Evolutionary conservation across 192 early-diverging fungal genomes (phyloP), one percentile per base, ranked within the genome.

Genomic region (Coemansia sp.): DNA sequence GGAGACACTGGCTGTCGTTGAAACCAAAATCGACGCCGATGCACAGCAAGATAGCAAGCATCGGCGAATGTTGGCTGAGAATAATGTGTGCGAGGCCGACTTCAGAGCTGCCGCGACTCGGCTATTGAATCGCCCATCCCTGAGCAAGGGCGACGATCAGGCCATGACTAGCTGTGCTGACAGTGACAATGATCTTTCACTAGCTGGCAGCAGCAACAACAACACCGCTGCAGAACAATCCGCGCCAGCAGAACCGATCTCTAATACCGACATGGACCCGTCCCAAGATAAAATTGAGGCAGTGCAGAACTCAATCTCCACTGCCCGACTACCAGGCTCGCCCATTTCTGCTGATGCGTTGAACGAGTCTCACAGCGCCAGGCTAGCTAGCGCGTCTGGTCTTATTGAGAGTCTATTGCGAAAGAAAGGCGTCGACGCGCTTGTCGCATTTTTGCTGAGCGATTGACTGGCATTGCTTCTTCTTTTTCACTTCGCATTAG

Each of bases 381-480:
- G 22, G 14, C 2, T 19, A 10, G 9, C 51, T 9, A 62, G 54
- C 7, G 65, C 70, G 22, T 60, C 66, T 9, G 46, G 49, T 10
- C 58, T 78, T 59, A 49, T 80, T 14, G 36, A 5, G 11, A 47
- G 17, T 1, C 71, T 80, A 19, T 32, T 74, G 29, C 62, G 60
- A 38, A 46, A 36, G 25, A 80, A 74, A 35, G 72, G 77, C 17
- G 38, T 61, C 10, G 59, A 62, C 38, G 72, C 71, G 37, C 60
- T 80, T 22, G 56, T 80, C 31, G 59, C 41, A 25, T 80, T 74
- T 39, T 57, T 80, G 40, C 46, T 76, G 5, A 62, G n/a, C 31
- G 59, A 59, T 6, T 70, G 54, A 60, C 20, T 22, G n/a, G 20
- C n/a, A 22, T 60, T n/a, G n/a, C n/a, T n/a, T n/a, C n/a, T n/a